Conservation (phyloP, 305 asterid genomes). For the Monarda citriodora region DNA sequence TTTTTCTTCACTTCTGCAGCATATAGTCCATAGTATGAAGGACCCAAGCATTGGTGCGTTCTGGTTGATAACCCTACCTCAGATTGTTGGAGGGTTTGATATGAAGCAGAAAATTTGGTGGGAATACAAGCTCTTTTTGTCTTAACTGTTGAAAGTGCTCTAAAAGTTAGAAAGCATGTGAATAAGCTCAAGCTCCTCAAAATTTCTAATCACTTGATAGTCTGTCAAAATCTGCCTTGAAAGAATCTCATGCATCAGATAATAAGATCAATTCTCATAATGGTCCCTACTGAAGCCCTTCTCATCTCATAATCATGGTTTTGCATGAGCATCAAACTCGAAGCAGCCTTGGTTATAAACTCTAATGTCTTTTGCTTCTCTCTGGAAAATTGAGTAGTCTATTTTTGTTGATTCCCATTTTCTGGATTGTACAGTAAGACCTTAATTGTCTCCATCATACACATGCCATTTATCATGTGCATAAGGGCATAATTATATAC, state of each 20-base stretch:
- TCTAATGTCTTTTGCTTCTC: no score
- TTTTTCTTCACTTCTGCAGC: conserved; percentile 62
- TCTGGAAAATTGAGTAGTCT: no score
- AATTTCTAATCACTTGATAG: not conserved
- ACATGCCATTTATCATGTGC: no score
- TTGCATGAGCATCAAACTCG: conserved; percentile 10
- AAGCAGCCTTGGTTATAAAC: not conserved
- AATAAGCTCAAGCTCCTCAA: not conserved
- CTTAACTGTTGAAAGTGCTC: conserved; percentile 7
- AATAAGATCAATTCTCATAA: not conserved
- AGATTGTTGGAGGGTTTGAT: conserved; percentile 87
- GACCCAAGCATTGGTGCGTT: conserved; percentile 98
- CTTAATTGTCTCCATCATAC: no score
- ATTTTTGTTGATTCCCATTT: no score
- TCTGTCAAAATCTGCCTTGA: not conserved
- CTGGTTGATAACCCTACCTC: conserved; percentile 97
- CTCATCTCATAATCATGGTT: conserved; percentile 14
- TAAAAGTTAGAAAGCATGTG: conserved; percentile 4
- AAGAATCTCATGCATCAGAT: not conserved
- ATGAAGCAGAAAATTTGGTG: conserved; percentile 98
- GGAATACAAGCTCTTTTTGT: conserved; percentile 63
- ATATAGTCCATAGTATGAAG: conserved; percentile 91
- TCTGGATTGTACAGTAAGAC: no score
- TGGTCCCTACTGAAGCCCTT: not conserved
- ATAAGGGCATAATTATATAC: not conserved